Evolutionary conservation across 441 rosid genomes (phyloP).

Genomic region (Pelargonium fulgidum): DNA sequence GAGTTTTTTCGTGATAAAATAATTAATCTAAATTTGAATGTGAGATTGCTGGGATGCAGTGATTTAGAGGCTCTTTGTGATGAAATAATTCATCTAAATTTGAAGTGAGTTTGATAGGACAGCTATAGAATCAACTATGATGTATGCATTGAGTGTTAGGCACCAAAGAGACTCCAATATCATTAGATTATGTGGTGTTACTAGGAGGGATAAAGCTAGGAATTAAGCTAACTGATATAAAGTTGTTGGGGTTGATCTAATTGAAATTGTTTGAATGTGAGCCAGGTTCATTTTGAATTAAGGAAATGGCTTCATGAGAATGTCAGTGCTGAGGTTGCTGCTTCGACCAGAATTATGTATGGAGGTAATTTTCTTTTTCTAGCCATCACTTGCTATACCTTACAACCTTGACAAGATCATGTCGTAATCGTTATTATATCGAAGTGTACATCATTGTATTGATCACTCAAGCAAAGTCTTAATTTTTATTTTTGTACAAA

Average conservation of each 20-base stretch:
- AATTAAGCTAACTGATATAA: not conserved
- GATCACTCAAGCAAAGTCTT: not conserved
- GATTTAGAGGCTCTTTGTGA: too few species aligned
- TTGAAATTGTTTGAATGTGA: constrained; percentile 3
- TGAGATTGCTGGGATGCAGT: too few species aligned
- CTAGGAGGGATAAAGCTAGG: too few species aligned
- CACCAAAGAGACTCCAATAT: too few species aligned
- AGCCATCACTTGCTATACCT: not conserved
- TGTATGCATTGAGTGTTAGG: too few species aligned
- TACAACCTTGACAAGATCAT: not conserved
- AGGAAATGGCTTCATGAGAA: constrained; percentile 60
- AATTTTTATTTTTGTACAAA: not conserved
- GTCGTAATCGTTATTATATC: not conserved
- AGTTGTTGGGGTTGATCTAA: not conserved
- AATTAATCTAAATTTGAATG: too few species aligned
- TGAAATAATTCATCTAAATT: too few species aligned
- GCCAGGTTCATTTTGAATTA: constrained; percentile 51
- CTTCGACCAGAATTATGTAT: constrained; percentile 53
- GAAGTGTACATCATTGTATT: not conserved
- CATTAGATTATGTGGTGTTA: too few species aligned
- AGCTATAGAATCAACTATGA: too few species aligned
- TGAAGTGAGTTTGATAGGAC: too few species aligned
- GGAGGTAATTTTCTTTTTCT: constrained; percentile 41
- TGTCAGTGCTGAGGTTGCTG: constrained; percentile 51
- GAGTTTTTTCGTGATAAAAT: too few species aligned